Base-by-base conservation (phyloP, 805 yeast genomes). In the Tanozyma kutaoensis region DNA sequence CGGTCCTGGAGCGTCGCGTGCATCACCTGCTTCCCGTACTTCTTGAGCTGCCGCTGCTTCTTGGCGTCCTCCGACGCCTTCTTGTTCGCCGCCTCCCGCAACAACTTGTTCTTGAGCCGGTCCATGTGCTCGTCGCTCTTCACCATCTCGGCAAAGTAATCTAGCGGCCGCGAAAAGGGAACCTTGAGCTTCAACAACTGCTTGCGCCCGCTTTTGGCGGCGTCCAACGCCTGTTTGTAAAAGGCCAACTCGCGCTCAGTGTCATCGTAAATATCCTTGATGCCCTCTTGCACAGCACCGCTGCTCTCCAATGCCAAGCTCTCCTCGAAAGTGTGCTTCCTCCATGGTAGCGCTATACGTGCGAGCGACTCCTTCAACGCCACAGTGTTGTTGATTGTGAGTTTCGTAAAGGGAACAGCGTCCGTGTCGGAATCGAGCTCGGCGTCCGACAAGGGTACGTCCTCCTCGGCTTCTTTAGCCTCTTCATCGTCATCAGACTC, bases 141-240 rank as follows among this genome's bases (percentile, higher is more conserved):
- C 7, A 85, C 81, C 98, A 91, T 91, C 57, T 91, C 98, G 12
- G 98, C 99, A 58, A 91, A 91, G 53, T 82, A 91, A 50, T 91
- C 98, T 44, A 71, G 59, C 20, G 99, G 99, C 52, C 98, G 72
- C 16, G 93, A 66, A 51, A 91, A 91, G 33, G 95, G 84, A 18
- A 88, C 73, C 46, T 76, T 76, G 38, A 80, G 66, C 44, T 73
- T 73, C 30, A 73, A 56, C 23, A 80, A 60, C 29, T 69, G 68
- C 25, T 64, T 50, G 45, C 88, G 75, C 15, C 80, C 95, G 39
- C 66, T 70, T 27, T 66, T 55, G 16, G 80, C 91, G 4, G 96
- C 93, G 28, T 71, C 77, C 31, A 91, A 67, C 5, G 93, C 94
- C 59, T 91, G 98, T 50, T 82, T 85, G 55, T 86, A 91, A 44